phyloP scores from a whole-genome alignment of 2,329 filamentous ascomycete species.

The Trichoderma hamatum region DNA sequence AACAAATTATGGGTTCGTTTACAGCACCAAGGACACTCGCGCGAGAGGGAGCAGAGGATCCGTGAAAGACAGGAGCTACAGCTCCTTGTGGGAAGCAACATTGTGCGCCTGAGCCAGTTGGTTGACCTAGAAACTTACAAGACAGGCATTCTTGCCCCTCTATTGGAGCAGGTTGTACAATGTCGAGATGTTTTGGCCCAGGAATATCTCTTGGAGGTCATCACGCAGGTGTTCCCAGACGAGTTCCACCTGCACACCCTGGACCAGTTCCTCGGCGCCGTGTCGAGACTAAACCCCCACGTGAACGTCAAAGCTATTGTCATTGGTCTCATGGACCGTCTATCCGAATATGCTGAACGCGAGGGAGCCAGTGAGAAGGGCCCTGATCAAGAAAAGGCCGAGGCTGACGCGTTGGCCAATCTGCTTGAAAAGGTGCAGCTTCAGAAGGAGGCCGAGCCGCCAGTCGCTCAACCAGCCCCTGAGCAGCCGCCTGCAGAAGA shows the following conservation, averaged over 20 bases:
- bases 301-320: conserved; percentile 98
- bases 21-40: conserved; percentile 95
- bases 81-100: conserved; percentile 92
- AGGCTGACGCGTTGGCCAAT: conserved; percentile 79
- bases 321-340: conserved; percentile 93
- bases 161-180: conserved; percentile 96
- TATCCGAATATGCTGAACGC: conserved; percentile 92
- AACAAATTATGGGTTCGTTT: conserved; percentile 98
- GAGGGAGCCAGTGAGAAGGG: conserved; percentile 73
- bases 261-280: conserved; percentile 91
- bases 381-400: conserved; percentile 73
- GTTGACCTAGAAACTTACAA: conserved; percentile 96
- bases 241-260: conserved; percentile 97
- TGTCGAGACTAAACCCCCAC: conserved; percentile 89
- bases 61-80: conserved; percentile 95
- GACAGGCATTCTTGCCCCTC: conserved; percentile 80
- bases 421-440: conserved; percentile 79
- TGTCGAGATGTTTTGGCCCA: conserved; percentile 96
- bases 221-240: conserved; percentile 98
- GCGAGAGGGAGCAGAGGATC: conserved; percentile 89
- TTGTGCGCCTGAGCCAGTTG: conserved; percentile 91
- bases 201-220: conserved; percentile 96
- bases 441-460: conserved; percentile 54
- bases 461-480: conserved; percentile 32
- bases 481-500: conserved; percentile 37